Conservation (phyloP, 2,329 filamentous ascomycete genomes). For the Phoma sp. region DNA sequence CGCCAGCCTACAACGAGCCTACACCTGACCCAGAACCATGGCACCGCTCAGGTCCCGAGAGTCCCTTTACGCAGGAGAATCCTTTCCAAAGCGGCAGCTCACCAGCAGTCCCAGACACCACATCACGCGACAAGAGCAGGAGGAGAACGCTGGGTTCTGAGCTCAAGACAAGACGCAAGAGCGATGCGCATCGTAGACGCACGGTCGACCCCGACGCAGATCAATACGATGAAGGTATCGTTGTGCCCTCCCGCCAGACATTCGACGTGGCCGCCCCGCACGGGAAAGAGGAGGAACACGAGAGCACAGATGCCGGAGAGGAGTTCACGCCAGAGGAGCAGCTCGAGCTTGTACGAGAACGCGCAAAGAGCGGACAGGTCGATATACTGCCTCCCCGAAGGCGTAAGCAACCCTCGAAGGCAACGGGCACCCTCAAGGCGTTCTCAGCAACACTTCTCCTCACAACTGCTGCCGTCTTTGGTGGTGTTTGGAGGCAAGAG, state of each 20-base stretch:
- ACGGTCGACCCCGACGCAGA: conserved; percentile 52
- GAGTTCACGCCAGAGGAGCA: conserved; percentile 92
- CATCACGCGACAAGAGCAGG: conserved; percentile 53
- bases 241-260: conserved; percentile 62
- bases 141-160: conserved; percentile 58
- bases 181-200: conserved; percentile 50
- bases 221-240: conserved; percentile 59
- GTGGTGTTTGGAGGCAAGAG: conserved; percentile 87
- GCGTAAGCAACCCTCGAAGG: conserved; percentile 42
- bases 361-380: conserved; percentile 62
- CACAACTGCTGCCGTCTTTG: conserved; percentile 74
- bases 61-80: conserved; percentile 86
- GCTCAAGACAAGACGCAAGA: conserved; percentile 51
- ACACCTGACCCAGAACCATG: conserved; percentile 58
- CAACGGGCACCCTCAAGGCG: conserved; percentile 61
- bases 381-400: conserved; percentile 54
- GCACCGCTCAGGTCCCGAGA: conserved; percentile 56
- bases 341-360: conserved; percentile 76
- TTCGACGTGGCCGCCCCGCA: conserved; percentile 64
- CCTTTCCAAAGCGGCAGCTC: conserved; percentile 90
- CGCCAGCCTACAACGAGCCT: conserved; percentile 53
- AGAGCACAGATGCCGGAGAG: conserved; percentile 73
- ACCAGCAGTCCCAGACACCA: conserved; percentile 55
- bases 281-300: conserved; percentile 43
- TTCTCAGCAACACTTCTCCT: conserved; percentile 75